Percentiles rank a stretch among this genome's conserved stretches.
Conservation (phyloP, 2,329 filamentous ascomycete genomes). For the Aspergillus eucalypticola region DNA sequence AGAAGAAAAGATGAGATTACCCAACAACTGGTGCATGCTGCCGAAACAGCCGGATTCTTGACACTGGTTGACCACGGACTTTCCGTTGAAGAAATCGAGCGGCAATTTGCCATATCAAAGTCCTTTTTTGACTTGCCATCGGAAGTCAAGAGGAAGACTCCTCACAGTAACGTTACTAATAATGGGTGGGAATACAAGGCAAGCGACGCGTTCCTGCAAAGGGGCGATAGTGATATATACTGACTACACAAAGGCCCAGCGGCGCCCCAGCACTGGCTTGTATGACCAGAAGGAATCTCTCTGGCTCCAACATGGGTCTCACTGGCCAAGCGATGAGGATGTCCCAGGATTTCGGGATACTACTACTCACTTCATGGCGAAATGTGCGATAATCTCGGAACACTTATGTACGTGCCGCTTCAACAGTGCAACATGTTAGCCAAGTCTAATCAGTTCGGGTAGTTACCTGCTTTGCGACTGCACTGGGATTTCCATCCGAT, state of each 20-base stretch:
- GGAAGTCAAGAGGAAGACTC: background rate
- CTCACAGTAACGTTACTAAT: conserved; percentile 1
- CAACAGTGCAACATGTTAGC: too few relatives aligned
- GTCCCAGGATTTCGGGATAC: background rate
- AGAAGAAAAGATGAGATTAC: conserved; percentile 3
- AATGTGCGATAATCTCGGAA: conserved; percentile 1
- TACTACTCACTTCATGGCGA: background rate
- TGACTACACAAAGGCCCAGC: background rate
- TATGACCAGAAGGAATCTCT: conserved; percentile 10
- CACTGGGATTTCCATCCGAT: conserved; percentile 6
- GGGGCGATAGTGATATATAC: too few relatives aligned
- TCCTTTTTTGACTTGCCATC: conserved; percentile 7
- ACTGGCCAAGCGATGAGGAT: conserved; percentile 9
- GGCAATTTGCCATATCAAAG: conserved; percentile 3
- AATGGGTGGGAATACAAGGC: conserved; percentile 11
- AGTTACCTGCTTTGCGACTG: conserved; percentile 5
- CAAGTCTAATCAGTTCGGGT: background rate
- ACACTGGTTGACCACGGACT: conserved; percentile 7
- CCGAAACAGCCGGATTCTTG: conserved; percentile 6
- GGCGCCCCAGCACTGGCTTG: conserved; percentile 4
- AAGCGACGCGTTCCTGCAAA: background rate
- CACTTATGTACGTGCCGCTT: background rate
- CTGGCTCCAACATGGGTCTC: conserved; percentile 2
- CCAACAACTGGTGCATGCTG: conserved; percentile 1
- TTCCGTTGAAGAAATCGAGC: conserved; percentile 4